Conservation (phyloP, 2,329 filamentous ascomycete species). For the Plectosphaerella plurivora region DNA sequence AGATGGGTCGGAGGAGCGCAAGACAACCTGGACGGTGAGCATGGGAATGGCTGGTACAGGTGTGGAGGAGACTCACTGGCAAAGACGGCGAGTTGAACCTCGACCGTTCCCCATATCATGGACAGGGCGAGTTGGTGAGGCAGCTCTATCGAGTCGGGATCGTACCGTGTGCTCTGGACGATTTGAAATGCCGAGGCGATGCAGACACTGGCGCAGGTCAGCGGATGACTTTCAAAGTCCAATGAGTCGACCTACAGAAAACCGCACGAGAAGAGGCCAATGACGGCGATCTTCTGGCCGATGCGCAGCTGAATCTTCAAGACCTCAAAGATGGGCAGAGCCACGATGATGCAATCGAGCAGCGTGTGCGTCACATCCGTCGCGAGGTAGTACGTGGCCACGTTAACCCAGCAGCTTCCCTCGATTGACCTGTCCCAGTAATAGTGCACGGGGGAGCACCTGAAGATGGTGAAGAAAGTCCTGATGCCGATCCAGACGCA, state of each 20-base stretch:
- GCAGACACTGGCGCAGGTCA: slow-evolving; percentile 15
- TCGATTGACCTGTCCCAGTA: slow-evolving; percentile 24
- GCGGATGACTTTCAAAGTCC: not conserved
- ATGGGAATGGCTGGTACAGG: not conserved
- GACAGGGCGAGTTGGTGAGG: slow-evolving; percentile 18
- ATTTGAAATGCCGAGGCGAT: slow-evolving; percentile 21
- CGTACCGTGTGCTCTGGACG: slow-evolving; percentile 15
- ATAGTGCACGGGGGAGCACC: slow-evolving; percentile 25
- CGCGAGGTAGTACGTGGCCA: slow-evolving; percentile 25
- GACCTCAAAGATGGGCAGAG: slow-evolving; percentile 24
- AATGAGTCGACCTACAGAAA: slow-evolving; percentile 14
- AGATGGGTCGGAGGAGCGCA: not conserved
- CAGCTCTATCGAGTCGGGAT: slow-evolving; percentile 16
- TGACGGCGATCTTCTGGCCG: slow-evolving; percentile 21
- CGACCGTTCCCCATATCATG: slow-evolving; percentile 21
- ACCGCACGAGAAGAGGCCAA: slow-evolving; percentile 22
- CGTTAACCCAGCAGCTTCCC: slow-evolving; percentile 22
- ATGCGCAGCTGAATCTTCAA: slow-evolving; percentile 20
- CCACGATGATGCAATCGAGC: slow-evolving; percentile 25
- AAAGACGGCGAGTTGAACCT: slow-evolving; percentile 22
- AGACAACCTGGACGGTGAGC: not conserved
- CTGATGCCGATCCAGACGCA: slow-evolving; percentile 21
- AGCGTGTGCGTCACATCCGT: slow-evolving; percentile 23
- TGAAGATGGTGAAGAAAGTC: slow-evolving; percentile 24
- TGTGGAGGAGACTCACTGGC: slow-evolving; percentile 13